Evolutionary conservation across 768 basidiomycete species (phyloP), one percentile per base, ranked within the genome.

Genomic region (Hericium rajendrae): DNA sequence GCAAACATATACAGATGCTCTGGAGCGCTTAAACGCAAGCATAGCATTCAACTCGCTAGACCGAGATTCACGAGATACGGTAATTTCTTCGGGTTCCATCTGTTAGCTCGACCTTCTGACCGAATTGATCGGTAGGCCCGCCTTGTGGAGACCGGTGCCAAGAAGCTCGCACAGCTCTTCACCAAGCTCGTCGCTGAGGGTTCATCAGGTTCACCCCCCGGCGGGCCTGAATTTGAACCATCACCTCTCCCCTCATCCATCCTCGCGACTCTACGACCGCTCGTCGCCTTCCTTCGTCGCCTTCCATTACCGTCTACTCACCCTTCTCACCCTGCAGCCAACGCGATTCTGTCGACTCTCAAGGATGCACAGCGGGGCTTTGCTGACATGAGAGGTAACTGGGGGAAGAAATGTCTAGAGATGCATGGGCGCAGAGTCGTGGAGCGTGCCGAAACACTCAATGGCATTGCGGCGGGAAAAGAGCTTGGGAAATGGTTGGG

Each of bases 121-220:
- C 9, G 32, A 32, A 10, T 32, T 2, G 8, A 32, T 8, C 8
- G 56, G 24, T 61, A 76, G 85, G 77, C 86, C n/a, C 81, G 85
- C 43, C 78, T 92, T 4, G 74, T 91, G 9, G 89, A 91, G 72
- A 88, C 88, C 1, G 90, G 91, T 8, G 82, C 83, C 5, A 91
- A 91, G 73, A 91, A 90, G 66, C 74, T 92, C 10, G 78, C 83
- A 0, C 88, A 90, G 63, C 70, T 91, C 12, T 92, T 86, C 66
- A 93, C 88, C n/a, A 90, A 88, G 64, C 76, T 88, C 37, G 87
- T 91, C n/a, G 90, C 91, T 2, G 89, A 91, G 71, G 86, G 82
- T 24, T 91, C 88, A 1, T 86, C 88, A 3, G 88, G 88, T 28
- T 75, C 78, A n/a, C 82, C 85, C 5, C 83, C 82, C 0, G 49